phyloP scores from a whole-genome alignment of 169 alveolate genomes.

The Amoebophrya sp. region DNA sequence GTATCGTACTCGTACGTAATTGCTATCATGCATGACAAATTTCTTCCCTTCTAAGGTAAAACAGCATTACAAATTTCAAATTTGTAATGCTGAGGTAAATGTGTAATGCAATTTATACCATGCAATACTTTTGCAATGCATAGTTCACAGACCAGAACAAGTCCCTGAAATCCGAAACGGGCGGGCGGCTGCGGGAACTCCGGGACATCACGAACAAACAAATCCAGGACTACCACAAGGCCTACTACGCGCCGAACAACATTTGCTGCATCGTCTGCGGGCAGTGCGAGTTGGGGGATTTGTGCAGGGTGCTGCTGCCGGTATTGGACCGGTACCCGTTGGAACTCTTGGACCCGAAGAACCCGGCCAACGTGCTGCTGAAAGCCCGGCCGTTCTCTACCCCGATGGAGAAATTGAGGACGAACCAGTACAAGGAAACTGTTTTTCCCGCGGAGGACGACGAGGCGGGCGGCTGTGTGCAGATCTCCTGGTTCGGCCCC shows the following conservation, averaged over 20 bases:
- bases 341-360: no score
- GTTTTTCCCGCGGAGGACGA: neutral
- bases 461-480: conserved; percentile 10
- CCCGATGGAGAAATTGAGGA: neutral
- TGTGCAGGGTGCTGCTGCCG: neutral
- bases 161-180: conserved; percentile 35
- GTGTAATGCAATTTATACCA: no score
- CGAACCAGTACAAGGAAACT: neutral
- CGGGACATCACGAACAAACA: conserved; percentile 39
- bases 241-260: conserved; percentile 34
- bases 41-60: no score
- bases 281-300: neutral
- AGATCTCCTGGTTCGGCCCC: neutral
- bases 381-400: neutral
- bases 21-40: no score
- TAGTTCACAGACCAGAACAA: neutral
- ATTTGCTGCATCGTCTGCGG: neutral
- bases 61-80: no score
- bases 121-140: no score
- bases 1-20: no score
- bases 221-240: conserved; percentile 37
- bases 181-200: conserved; percentile 42
- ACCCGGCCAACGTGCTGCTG: neutral
- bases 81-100: no score
- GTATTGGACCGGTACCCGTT: neutral